Percentiles rank a stretch among this genome's conserved stretches.
Evolutionary conservation across 805 yeast genomes (phyloP).

Genomic region (Scheffersomyces lignosus): DNA sequence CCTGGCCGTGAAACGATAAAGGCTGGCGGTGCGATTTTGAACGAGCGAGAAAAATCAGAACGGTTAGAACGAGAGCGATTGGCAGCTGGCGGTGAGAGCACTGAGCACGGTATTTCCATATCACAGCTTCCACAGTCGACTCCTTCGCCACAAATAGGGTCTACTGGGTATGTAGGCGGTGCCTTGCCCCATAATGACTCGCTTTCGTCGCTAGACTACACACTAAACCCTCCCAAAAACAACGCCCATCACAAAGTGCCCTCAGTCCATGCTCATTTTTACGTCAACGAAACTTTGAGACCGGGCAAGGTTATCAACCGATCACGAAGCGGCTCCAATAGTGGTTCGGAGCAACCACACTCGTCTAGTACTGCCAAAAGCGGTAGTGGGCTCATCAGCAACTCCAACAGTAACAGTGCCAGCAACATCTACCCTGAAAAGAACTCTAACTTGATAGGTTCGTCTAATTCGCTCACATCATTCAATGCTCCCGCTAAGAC

Average conservation of each 20-base stretch:
- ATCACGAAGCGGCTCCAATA: conserved; percentile 40
- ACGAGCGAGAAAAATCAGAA: conserved; percentile 15
- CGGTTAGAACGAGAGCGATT: too few relatives aligned
- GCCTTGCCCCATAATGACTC: too few relatives aligned
- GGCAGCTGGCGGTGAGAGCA: too few relatives aligned
- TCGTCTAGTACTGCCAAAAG: neutral
- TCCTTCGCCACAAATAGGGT: too few relatives aligned
- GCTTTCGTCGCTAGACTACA: conserved; percentile 23
- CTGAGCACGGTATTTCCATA: too few relatives aligned
- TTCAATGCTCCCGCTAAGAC: too few relatives aligned
- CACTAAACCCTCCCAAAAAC: conserved; percentile 29
- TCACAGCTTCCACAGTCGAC: too few relatives aligned
- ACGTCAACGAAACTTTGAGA: conserved; percentile 65
- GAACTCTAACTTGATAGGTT: neutral
- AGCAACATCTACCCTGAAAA: conserved; percentile 1
- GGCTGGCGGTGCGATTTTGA: conserved; percentile 48
- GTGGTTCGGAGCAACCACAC: conserved; percentile 14
- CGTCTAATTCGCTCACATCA: neutral
- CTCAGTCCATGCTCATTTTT: conserved; percentile 79
- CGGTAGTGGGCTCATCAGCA: neutral
- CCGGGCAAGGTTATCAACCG: conserved; percentile 33
- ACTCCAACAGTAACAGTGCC: conserved; percentile 3
- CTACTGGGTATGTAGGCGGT: too few relatives aligned
- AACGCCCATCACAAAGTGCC: conserved; percentile 51
- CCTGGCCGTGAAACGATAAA: conserved; percentile 33